Conservation (phyloP, 257 asterid genomes). For the Voacanga thouarsii region DNA sequence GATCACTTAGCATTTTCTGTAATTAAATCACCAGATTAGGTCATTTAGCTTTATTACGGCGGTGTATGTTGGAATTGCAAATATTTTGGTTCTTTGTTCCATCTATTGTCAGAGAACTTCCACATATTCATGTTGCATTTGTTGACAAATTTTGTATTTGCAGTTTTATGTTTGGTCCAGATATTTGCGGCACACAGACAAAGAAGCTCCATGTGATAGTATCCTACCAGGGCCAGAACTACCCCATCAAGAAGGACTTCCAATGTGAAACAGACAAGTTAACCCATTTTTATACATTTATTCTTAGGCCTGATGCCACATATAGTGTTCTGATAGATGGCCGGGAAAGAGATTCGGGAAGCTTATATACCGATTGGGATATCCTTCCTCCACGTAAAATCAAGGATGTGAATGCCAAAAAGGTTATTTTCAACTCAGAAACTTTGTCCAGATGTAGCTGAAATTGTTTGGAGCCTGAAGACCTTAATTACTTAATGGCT, state of each 20-base stretch:
- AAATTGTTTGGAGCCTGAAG: neutral
- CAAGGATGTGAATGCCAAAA: slow-evolving; percentile 67
- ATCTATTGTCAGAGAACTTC: neutral
- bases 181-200: slow-evolving; percentile 89
- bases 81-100: neutral
- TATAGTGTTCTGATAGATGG: slow-evolving; percentile 79
- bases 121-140: neutral
- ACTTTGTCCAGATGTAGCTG: neutral
- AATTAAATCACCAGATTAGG: neutral
- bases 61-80: neutral
- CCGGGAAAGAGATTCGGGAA: slow-evolving; percentile 85
- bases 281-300: slow-evolving; percentile 91
- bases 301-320: slow-evolving; percentile 86
- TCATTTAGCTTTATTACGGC: neutral
- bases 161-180: slow-evolving; percentile 99
- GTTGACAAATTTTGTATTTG: slow-evolving; percentile 23
- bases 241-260: slow-evolving; percentile 85
- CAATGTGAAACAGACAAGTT: slow-evolving; percentile 87
- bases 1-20: neutral
- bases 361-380: slow-evolving; percentile 94
- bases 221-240: slow-evolving; percentile 82
- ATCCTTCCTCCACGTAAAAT: slow-evolving; percentile 84
- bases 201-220: slow-evolving; percentile 84
- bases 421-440: slow-evolving; percentile 37
- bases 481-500: neutral